Base-by-base conservation (phyloP, 768 basidiomycete genomes). In the Lepiota brunneoincarnata region DNA sequence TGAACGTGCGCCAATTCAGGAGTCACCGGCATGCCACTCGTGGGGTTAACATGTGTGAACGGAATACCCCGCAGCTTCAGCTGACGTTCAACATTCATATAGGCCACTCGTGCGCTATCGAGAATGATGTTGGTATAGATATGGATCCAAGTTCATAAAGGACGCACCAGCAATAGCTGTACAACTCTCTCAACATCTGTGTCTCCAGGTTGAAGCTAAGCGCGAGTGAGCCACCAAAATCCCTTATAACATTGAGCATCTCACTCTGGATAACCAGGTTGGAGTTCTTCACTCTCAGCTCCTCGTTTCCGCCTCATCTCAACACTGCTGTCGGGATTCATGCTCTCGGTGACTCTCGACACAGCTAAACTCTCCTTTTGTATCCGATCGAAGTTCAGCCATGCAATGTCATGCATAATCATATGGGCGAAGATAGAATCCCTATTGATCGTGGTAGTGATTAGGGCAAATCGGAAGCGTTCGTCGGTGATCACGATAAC, bases 41-140 rank as follows among this genome's bases (percentile, higher is more conserved):
- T 66, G 31, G 91, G 86, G 58, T 82, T 84, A 63, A 93, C 86
- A 45, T 89, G 81, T 2, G 76, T 83, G 63, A 84, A 93, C 0
- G 87, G 86, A 47, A 96, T 94, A 20, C 79, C 79, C 24, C 89
- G 87, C 18, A 83, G 69, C 67, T 93, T 92, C 67, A 97, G 82
- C 66, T 96, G 93, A 41, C 82, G 77, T 69, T 97, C 93, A 50
- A 98, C 85, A 61, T 86, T 91, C 59, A 84, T 87, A 63, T 91
- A 91, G n/a, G 93, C 87, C 15, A 94, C 90, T 15, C 93, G 87
- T 10, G 93, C 93, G 63, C 92, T 95, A 40, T 23, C 11, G 44
- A 56, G 35, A 14, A 45, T 36, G 31, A 34, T 56, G 48, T 21
- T 24, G 35, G 10, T 6, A 17, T 12, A 15, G 4, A 26, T 26